Evolutionary conservation across 108 stramenopile species (phyloP), one percentile per base, ranked within the genome.

Genomic region (Nannochloropsis gaditana): DNA sequence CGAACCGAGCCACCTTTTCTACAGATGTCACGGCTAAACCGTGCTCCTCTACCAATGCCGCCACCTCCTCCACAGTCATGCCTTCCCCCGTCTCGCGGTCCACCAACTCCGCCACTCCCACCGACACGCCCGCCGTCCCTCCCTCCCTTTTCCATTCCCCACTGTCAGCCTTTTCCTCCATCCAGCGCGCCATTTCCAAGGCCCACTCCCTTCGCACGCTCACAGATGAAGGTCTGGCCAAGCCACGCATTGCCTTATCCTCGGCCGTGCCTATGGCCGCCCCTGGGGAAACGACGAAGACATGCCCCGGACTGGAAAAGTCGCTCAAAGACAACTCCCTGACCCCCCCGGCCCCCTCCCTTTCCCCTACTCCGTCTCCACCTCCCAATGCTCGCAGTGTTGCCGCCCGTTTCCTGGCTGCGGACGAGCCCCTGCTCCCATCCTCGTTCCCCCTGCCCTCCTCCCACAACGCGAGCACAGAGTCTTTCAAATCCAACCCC

Each of bases 51-150:
- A 93, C 93, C 86, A 97, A 94, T 42, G 92, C 89, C 81, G 90
- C 94, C 80, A 95, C 45, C 80, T 94, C 96, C 41, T 93, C 93
- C 95, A 97, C 96, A n/a, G 86, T 91, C 5, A 93, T 93, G 87
- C 94, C 91, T 84, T 96, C 95, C 87, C 96, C 96, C 47, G 94
- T 94, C 9, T 94, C 95, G 89, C 95, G 95, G 86, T 97, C 96
- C 83, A 94, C 95, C 82, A 97, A 89, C 41, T 94, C 92, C 5
- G 95, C 96, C 79, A 88, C 88, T n/a, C 94, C 94, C 50, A 84
- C 79, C 5, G 89, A 87, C 42, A 95, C 95, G 47, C 95, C 96
- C 79, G 95, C 87, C 21, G 92, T 84, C 2, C 95, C 90, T 21
- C 96, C 90, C 85, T 97, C 96, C 6, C 96, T 92, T 15, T 93